These are phyloP conservation scores for Hypericum androsaemum DNA, from an alignment of 345 rosid genomes.

Conservation along the genomic window DNA sequence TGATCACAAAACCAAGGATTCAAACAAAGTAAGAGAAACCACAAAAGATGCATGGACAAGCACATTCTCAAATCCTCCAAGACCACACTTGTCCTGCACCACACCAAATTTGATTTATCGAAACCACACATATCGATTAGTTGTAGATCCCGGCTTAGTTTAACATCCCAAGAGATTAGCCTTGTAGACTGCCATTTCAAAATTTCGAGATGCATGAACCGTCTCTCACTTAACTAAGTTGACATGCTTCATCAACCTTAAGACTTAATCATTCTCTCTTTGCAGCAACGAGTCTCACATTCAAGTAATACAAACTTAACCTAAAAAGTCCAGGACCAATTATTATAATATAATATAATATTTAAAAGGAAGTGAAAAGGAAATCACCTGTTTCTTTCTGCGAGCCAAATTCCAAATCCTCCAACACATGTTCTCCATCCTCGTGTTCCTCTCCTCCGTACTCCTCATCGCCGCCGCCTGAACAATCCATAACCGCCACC, in stretches of 20 bases:
- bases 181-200: too few species aligned
- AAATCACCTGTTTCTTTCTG: slow-evolving; percentile 84
- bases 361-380: background rate
- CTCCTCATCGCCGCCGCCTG: slow-evolving; percentile 97
- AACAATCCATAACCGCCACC: background rate
- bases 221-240: too few species aligned
- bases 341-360: background rate
- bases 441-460: slow-evolving; percentile 92
- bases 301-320: slow-evolving; percentile 1
- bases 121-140: too few species aligned
- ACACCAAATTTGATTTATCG: too few species aligned
- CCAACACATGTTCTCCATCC: slow-evolving; percentile 99
- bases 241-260: too few species aligned
- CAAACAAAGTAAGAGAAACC: too few species aligned
- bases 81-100: too few species aligned
- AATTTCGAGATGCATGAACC: too few species aligned
- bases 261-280: background rate
- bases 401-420: slow-evolving; percentile 99
- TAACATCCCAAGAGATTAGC: too few species aligned
- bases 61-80: too few species aligned
- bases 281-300: background rate
- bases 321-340: background rate
- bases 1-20: background rate
- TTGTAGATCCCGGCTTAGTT: too few species aligned
- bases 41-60: too few species aligned